phyloP scores from a whole-genome alignment of 495 filamentous ascomycete species.

The Endocarpon pusillum region DNA sequence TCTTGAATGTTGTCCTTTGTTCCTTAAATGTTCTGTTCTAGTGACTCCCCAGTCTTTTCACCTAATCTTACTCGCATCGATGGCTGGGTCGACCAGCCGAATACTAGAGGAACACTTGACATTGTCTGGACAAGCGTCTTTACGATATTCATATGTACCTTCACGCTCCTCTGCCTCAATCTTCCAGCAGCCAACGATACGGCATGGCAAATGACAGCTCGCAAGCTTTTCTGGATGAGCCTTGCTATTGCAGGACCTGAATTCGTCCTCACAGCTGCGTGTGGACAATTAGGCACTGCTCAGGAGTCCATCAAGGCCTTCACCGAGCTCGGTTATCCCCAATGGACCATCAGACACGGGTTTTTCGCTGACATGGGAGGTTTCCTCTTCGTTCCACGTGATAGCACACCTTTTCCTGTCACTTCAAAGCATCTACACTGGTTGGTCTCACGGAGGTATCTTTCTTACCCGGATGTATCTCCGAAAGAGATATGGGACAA shows the following conservation, averaged over 20 bases:
- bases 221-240: conserved; percentile 13
- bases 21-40: no score
- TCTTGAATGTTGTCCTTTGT: no score
- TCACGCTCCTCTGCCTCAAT: conserved; percentile 16
- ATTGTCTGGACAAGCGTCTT: conserved; percentile 17
- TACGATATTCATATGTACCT: conserved; percentile 16
- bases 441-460: conserved; percentile 10
- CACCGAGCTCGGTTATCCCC: conserved; percentile 5
- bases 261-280: conserved; percentile 9
- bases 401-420: conserved; percentile 14
- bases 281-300: conserved; percentile 12
- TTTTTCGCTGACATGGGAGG: conserved; percentile 26
- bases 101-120: conserved; percentile 16
- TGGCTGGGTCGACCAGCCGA: conserved; percentile 11
- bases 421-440: conserved; percentile 20
- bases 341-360: conserved; percentile 20
- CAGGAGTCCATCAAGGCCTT: conserved; percentile 7
- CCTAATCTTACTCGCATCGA: no score
- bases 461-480: conserved; percentile 6
- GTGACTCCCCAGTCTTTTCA: no score
- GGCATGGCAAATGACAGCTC: conserved; percentile 3
- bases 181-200: conserved; percentile 13
- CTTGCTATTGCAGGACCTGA: conserved; percentile 17
- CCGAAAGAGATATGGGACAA: conserved; percentile 17
- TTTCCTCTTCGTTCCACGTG: conserved; percentile 11